phyloP scores from a whole-genome alignment of 164 flowering plant genomes.

The Magnolia officinalis region DNA sequence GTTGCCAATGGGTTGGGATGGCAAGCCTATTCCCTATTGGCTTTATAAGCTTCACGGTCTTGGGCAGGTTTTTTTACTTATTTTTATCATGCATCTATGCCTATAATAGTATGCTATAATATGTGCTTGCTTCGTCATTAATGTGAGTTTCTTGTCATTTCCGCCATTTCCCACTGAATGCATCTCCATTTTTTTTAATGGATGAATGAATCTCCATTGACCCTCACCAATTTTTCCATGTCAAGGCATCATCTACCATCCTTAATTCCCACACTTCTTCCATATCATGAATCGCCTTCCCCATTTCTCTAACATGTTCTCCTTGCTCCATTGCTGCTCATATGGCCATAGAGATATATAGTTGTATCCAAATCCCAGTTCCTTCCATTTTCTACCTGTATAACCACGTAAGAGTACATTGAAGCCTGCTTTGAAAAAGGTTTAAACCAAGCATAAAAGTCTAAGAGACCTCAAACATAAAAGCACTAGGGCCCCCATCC shows the following conservation, averaged over 20 bases:
- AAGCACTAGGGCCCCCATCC: too few species aligned
- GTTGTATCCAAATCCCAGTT: too few species aligned
- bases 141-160: neutral
- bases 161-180: neutral
- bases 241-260: neutral
- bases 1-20: conserved; percentile 99
- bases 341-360: too few species aligned
- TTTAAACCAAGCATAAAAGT: too few species aligned
- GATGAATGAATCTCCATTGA: too few species aligned
- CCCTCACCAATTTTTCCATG: neutral
- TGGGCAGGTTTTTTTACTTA: conserved; percentile 65
- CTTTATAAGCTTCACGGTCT: conserved; percentile 98
- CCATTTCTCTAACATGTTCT: neutral
- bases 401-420: too few species aligned
- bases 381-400: too few species aligned
- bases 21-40: conserved; percentile 99
- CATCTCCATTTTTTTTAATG: neutral
- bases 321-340: too few species aligned
- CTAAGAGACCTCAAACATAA: too few species aligned
- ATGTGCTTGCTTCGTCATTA: neutral
- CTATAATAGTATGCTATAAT: neutral
- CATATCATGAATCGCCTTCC: neutral
- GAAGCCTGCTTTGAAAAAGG: too few species aligned
- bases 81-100: neutral
- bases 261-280: too few species aligned